These are phyloP conservation scores for Westerdykella ornata DNA, from an alignment of 2,329 filamentous ascomycete species.

Conservation along the genomic window DNA sequence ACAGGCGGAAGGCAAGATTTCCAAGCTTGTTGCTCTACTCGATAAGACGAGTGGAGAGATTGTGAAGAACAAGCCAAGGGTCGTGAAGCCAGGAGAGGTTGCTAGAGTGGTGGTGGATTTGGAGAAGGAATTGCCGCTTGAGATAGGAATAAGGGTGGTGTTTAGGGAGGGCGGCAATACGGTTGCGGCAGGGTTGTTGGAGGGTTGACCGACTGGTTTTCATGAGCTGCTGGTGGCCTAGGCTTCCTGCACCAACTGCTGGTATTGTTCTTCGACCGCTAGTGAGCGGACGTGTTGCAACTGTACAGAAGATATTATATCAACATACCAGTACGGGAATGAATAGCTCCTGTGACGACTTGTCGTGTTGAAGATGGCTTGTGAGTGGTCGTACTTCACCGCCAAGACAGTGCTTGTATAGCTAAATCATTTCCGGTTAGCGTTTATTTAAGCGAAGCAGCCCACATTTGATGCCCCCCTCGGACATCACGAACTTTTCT, in stretches of 20 bases:
- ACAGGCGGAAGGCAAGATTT: conserved; percentile 69
- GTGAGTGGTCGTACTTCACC: too few relatives aligned
- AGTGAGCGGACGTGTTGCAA: too few relatives aligned
- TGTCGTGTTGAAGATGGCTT: too few relatives aligned
- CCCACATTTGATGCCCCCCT: background rate
- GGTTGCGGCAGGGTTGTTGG: conserved; percentile 78
- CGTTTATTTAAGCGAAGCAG: background rate
- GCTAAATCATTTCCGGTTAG: too few relatives aligned
- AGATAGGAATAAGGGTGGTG: conserved; percentile 72
- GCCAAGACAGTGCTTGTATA: too few relatives aligned
- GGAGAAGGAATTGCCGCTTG: conserved; percentile 67
- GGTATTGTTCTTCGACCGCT: too few relatives aligned
- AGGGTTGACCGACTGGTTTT: conserved; percentile 33
- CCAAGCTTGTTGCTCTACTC: conserved; percentile 62
- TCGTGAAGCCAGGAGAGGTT: conserved; percentile 72
- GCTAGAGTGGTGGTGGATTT: conserved; percentile 72
- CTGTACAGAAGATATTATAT: too few relatives aligned
- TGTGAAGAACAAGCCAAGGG: conserved; percentile 74
- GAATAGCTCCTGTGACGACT: too few relatives aligned
- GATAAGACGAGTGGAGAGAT: conserved; percentile 73
- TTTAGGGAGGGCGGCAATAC: conserved; percentile 75
- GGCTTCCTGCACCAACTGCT: too few relatives aligned
- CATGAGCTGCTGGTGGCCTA: too few relatives aligned
- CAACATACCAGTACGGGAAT: too few relatives aligned
- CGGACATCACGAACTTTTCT: background rate